These are phyloP conservation scores for Maudiozyma humilis DNA, from an alignment of 1,139 yeast species.

Conservation along the genomic window DNA sequence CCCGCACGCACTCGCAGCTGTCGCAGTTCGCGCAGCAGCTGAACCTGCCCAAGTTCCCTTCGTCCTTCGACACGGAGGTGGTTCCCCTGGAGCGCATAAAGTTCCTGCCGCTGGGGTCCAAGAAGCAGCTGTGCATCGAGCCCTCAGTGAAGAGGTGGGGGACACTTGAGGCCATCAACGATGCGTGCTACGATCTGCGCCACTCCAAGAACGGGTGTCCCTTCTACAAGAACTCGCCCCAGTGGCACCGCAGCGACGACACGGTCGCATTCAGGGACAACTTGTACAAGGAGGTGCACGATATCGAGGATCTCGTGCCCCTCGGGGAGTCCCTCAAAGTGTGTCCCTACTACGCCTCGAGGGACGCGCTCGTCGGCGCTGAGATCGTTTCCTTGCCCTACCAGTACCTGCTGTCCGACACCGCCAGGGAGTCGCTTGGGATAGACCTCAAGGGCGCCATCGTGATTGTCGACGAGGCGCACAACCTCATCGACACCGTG, in stretches of 20 bases:
- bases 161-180: slow-evolving; percentile 58
- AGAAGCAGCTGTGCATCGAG: slow-evolving; percentile 80
- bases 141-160: slow-evolving; percentile 45
- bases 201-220: slow-evolving; percentile 45
- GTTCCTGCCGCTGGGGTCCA: slow-evolving; percentile 65
- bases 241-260: slow-evolving; percentile 27
- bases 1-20: slow-evolving; percentile 88
- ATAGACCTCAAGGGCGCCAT: slow-evolving; percentile 56
- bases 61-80: slow-evolving; percentile 39
- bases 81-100: slow-evolving; percentile 42
- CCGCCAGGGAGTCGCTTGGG: slow-evolving; percentile 53
- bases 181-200: slow-evolving; percentile 72
- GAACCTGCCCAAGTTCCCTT: slow-evolving; percentile 52
- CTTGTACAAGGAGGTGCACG: slow-evolving; percentile 55
- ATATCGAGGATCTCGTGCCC: slow-evolving; percentile 69
- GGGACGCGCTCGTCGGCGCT: slow-evolving; percentile 47
- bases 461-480: slow-evolving; percentile 88
- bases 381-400: slow-evolving; percentile 84
- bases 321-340: slow-evolving; percentile 50
- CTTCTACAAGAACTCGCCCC: slow-evolving; percentile 34
- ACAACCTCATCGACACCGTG: slow-evolving; percentile 73
- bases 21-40: slow-evolving; percentile 75
- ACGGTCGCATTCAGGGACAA: slow-evolving; percentile 48
- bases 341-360: slow-evolving; percentile 78
- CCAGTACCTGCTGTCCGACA: slow-evolving; percentile 61